These are phyloP conservation scores for Arthromyces matolae DNA, from an alignment of 768 basidiomycete genomes.

Conservation along the genomic window DNA sequence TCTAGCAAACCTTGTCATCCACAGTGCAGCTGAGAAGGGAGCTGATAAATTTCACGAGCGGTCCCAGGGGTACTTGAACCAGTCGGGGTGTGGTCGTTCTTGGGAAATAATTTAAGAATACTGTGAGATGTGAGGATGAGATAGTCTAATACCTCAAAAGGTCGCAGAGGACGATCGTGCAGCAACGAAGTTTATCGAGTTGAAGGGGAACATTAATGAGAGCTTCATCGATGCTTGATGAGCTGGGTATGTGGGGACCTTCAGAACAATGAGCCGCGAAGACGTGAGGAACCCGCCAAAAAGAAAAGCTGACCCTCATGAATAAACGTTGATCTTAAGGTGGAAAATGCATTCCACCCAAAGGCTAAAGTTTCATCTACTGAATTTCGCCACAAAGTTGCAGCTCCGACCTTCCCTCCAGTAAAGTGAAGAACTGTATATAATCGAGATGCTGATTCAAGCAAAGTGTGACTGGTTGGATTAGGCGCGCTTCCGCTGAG, in stretches of 20 bases:
- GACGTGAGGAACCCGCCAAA: background rate
- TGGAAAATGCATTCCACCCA: conserved; percentile 58
- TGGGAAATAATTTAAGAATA: conserved; percentile 37
- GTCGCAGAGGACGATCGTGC: conserved; percentile 45
- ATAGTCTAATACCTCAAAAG: conserved; percentile 45
- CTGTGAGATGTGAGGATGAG: background rate
- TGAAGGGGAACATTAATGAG: conserved; percentile 49
- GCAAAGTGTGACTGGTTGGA: conserved; percentile 34
- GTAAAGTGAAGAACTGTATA: conserved; percentile 64
- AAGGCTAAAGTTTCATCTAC: conserved; percentile 66
- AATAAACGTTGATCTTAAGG: conserved; percentile 59
- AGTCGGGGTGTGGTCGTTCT: conserved; percentile 55
- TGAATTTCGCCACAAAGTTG: conserved; percentile 70
- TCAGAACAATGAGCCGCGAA: background rate
- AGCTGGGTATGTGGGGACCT: conserved; percentile 6
- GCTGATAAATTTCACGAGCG: conserved; percentile 48
- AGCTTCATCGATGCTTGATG: conserved; percentile 31
- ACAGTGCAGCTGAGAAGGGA: conserved; percentile 46
- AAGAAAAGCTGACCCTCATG: conserved; percentile 33
- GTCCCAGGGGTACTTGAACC: conserved; percentile 67
- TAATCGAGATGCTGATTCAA: conserved; percentile 51
- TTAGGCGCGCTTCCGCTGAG: conserved; percentile 52
- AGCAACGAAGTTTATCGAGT: conserved; percentile 58
- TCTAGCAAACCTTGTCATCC: conserved; percentile 40
- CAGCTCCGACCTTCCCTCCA: conserved; percentile 76